These are phyloP conservation scores for Jaminaea rosea DNA, from an alignment of 1,284 basidiomycete species.

Conservation along the genomic window DNA sequence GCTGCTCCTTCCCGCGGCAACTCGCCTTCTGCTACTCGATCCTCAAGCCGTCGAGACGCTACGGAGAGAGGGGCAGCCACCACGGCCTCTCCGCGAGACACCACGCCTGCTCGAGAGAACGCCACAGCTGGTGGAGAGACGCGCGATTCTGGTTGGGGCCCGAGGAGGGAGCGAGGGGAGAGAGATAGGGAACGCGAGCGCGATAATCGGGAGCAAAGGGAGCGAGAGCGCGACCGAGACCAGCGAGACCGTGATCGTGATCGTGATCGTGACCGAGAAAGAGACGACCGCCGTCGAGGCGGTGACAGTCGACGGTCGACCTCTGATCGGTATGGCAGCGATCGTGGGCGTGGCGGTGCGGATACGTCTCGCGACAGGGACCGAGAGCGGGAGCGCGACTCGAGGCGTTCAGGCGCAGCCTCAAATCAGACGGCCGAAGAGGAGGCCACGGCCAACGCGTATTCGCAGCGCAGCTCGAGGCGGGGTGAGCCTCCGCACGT, in stretches of 20 bases:
- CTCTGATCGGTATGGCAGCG: not conserved
- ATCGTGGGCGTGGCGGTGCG: too few species aligned
- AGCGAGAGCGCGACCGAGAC: conserved; percentile 2
- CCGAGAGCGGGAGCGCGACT: not conserved
- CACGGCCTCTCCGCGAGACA: not conserved
- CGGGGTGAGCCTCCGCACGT: too few species aligned
- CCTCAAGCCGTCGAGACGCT: not conserved
- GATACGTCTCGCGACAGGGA: not conserved
- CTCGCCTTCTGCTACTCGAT: not conserved
- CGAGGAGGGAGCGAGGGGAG: not conserved
- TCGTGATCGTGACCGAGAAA: conserved; percentile 11
- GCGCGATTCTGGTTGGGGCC: not conserved
- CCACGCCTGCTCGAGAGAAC: too few species aligned
- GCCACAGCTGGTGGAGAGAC: not conserved
- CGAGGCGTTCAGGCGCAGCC: not conserved
- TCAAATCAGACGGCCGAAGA: not conserved
- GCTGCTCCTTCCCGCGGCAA: too few species aligned
- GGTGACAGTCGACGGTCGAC: not conserved
- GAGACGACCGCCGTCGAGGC: not conserved
- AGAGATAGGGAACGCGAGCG: conserved; percentile 1
- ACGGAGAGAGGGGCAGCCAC: not conserved
- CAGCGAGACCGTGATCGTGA: conserved; percentile 8
- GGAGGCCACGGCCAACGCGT: not conserved
- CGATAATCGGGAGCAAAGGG: conserved; percentile 5
- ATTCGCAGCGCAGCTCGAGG: too few species aligned